These are phyloP conservation scores for Omphalea diandra DNA, from an alignment of 441 rosid genomes.

Conservation along the genomic window DNA sequence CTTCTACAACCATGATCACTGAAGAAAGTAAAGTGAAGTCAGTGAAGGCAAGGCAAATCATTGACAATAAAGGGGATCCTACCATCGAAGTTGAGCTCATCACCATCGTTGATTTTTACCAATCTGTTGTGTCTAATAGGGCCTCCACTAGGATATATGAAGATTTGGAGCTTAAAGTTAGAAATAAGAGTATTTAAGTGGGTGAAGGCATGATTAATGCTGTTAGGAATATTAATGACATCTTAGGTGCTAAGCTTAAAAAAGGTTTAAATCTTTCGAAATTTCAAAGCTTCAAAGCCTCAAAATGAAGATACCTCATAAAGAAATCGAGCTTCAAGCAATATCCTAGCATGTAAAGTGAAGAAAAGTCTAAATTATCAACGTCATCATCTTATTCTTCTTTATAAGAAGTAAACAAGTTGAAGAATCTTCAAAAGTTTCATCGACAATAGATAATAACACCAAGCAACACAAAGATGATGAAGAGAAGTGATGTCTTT, in stretches of 20 bases:
- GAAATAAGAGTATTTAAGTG: conserved; percentile 70
- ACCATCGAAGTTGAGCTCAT: conserved; percentile 93
- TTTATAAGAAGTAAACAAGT: no score
- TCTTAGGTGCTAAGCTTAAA: conserved; percentile 77
- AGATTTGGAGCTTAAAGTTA: conserved; percentile 89
- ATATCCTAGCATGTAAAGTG: no score
- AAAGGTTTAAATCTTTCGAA: no score
- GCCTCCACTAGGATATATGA: conserved; percentile 96
- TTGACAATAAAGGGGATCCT: conserved; percentile 94
- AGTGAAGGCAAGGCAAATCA: conserved; percentile 90
- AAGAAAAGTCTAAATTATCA: no score
- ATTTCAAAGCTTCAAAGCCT: no score
- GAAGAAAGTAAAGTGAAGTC: conserved; percentile 60
- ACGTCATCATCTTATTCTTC: no score
- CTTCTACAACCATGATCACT: conserved; percentile 20
- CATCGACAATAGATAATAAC: no score
- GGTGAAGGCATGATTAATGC: conserved; percentile 88
- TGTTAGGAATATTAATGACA: conserved; percentile 62
- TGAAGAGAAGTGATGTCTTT: no score
- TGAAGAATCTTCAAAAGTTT: no score
- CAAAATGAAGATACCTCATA: no score
- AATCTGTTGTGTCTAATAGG: conserved; percentile 95
- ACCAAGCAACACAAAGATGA: no score
- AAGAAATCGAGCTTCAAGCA: no score
- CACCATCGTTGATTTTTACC: conserved; percentile 59